A percentile compares a stretch with the other conserved stretches of the same genome.
phyloP scores from a whole-genome alignment of 176 grass and related monocot species.

The Tuctoria greenei region DNA sequence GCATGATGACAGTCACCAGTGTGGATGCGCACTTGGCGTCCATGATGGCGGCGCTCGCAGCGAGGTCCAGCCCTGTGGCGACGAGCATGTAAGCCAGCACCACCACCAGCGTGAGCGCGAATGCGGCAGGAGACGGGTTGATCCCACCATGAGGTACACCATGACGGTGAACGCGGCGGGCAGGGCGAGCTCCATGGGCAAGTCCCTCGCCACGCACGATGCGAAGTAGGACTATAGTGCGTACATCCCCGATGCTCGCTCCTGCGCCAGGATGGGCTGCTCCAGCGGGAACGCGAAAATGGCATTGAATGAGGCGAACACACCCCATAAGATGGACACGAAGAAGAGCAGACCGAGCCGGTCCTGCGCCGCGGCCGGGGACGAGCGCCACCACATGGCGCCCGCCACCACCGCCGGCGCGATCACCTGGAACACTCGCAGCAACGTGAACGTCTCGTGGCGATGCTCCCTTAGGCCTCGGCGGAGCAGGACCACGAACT shows the following conservation, averaged over 20 bases:
- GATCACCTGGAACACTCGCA: constrained; percentile 82
- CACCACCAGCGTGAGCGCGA: constrained; percentile 65
- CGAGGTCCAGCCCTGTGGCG: constrained; percentile 71
- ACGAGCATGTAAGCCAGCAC: constrained; percentile 75
- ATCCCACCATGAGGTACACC: constrained; percentile 94
- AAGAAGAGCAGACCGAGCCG: constrained; percentile 96
- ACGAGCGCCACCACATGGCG: constrained; percentile 93
- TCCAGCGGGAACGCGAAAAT: constrained; percentile 93
- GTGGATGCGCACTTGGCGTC: constrained; percentile 90
- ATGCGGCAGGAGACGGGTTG: constrained; percentile 49
- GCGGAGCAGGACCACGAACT: constrained; percentile 79
- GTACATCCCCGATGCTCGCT: constrained; percentile 85
- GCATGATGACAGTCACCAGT: constrained; percentile 71
- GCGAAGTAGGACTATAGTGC: constrained; percentile 86
- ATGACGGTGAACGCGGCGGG: constrained; percentile 65
- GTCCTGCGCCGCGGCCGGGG: constrained; percentile 51
- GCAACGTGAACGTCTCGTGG: constrained; percentile 88
- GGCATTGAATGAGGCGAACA: constrained; percentile 94
- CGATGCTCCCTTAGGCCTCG: constrained; percentile 89
- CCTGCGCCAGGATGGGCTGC: constrained; percentile 56
- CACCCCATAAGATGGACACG: constrained; percentile 99
- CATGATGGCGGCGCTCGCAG: constrained; percentile 79
- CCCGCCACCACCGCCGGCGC: constrained; percentile 71
- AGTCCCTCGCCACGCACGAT: constrained; percentile 72
- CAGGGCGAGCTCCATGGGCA: constrained; percentile 92